A percentile compares a stretch with the other conserved stretches of the same genome.
phyloP scores from a whole-genome alignment of 78 protist genomes.

The Blattamonas nauphoetae region DNA sequence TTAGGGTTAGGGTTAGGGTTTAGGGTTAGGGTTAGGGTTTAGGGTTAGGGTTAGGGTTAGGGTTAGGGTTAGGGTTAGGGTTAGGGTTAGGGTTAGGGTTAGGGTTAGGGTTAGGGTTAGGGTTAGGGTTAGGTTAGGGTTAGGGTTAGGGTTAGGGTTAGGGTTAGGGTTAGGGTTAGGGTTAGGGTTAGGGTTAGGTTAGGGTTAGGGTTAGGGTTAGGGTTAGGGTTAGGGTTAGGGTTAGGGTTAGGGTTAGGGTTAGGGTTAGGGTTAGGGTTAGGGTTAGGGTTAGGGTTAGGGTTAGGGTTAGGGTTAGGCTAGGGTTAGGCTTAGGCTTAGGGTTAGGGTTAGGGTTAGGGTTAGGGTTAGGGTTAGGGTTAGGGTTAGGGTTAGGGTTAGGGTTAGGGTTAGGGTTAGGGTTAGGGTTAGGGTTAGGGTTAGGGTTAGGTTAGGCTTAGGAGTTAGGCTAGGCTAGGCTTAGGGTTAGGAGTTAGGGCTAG shows the following conservation, averaged over 20 bases:
- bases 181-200: slow-evolving; percentile 4
- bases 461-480: not conserved
- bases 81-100: slow-evolving; percentile 4
- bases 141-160: slow-evolving; percentile 4
- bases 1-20: slow-evolving; percentile 4
- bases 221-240: slow-evolving; percentile 5
- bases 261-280: slow-evolving; percentile 5
- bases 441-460: not conserved
- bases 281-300: slow-evolving; percentile 5
- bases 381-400: slow-evolving; percentile 5
- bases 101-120: slow-evolving; percentile 5
- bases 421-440: slow-evolving; percentile 4
- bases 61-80: not conserved
- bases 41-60: not conserved
- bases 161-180: slow-evolving; percentile 6
- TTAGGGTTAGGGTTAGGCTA: slow-evolving; percentile 1
- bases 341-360: slow-evolving; percentile 4
- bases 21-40: slow-evolving; percentile 1
- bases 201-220: slow-evolving; percentile 5
- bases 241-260: slow-evolving; percentile 4
- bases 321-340: slow-evolving; percentile 1
- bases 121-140: slow-evolving; percentile 5
- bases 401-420: slow-evolving; percentile 5
- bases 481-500: not conserved
- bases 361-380: slow-evolving; percentile 4